A percentile compares a stretch with the other conserved stretches of the same genome.
phyloP scores from a whole-genome alignment of 345 rosid species.

The Eucalyptus lansdowneana region DNA sequence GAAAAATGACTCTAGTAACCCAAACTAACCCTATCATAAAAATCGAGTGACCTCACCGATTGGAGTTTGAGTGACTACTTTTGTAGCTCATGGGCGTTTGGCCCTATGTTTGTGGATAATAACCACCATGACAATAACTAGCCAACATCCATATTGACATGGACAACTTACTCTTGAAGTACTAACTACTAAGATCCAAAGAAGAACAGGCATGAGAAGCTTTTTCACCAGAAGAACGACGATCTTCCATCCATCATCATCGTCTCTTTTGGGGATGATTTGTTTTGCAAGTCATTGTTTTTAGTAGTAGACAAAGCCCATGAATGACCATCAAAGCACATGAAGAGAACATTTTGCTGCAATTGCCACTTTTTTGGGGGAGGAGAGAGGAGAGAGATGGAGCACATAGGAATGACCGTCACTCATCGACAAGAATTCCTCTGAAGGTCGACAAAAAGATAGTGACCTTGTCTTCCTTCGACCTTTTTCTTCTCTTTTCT shows the following conservation, averaged over 20 bases:
- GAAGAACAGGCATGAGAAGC: background rate
- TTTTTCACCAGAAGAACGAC: background rate
- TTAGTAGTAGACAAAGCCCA: background rate
- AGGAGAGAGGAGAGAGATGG: background rate
- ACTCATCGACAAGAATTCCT: background rate
- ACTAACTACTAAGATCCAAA: background rate
- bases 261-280: background rate
- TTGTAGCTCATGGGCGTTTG: too few relatives aligned
- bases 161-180: too few relatives aligned
- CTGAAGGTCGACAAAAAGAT: background rate
- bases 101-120: too few relatives aligned
- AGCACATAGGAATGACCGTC: background rate
- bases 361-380: background rate
- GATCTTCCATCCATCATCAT: background rate
- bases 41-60: too few relatives aligned
- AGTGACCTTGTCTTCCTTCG: background rate
- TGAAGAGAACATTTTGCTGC: background rate
- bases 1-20: background rate
- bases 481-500: background rate
- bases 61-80: background rate
- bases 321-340: background rate
- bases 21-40: background rate
- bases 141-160: too few relatives aligned
- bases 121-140: too few relatives aligned
- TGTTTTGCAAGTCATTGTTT: background rate